These are phyloP conservation scores for Claviceps spartinae DNA, from an alignment of 2,329 filamentous ascomycete species.

Conservation along the genomic window DNA sequence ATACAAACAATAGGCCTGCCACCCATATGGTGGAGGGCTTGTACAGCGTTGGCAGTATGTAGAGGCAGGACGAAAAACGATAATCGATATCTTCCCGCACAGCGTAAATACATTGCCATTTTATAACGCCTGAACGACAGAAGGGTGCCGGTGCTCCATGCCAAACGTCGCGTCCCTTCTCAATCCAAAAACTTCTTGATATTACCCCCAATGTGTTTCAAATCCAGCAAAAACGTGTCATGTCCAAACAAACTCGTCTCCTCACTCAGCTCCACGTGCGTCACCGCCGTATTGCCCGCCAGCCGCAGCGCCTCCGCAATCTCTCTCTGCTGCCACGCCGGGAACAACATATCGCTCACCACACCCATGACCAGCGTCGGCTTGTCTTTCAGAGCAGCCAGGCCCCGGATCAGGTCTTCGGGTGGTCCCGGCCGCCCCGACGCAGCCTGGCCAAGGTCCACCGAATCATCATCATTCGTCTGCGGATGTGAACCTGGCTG, in stretches of 20 bases:
- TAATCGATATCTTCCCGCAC: too few relatives aligned
- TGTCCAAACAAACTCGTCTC: constrained; percentile 92
- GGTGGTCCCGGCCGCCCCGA: constrained; percentile 41
- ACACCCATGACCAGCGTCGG: constrained; percentile 86
- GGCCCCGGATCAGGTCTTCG: constrained; percentile 63
- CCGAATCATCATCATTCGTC: constrained; percentile 11
- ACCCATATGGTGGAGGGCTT: too few relatives aligned
- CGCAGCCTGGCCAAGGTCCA: constrained; percentile 8
- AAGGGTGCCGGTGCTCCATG: too few relatives aligned
- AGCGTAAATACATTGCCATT: too few relatives aligned
- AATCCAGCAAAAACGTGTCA: constrained; percentile 86
- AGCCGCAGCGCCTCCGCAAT: constrained; percentile 70
- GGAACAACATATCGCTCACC: constrained; percentile 90
- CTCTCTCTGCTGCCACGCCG: constrained; percentile 94
- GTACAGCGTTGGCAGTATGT: too few relatives aligned
- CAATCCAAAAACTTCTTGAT: constrained; percentile 57
- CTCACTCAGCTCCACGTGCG: constrained; percentile 83
- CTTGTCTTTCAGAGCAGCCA: constrained; percentile 58
- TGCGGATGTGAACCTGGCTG: constrained; percentile 39
- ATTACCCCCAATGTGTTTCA: constrained; percentile 81
- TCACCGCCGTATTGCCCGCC: constrained; percentile 67
- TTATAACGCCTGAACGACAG: too few relatives aligned
- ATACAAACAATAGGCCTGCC: too few relatives aligned
- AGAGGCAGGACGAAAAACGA: too few relatives aligned
- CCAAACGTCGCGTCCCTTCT: not conserved